Base-by-base conservation (phyloP, 129 eudicot species). In the Glebionis coronaria region DNA sequence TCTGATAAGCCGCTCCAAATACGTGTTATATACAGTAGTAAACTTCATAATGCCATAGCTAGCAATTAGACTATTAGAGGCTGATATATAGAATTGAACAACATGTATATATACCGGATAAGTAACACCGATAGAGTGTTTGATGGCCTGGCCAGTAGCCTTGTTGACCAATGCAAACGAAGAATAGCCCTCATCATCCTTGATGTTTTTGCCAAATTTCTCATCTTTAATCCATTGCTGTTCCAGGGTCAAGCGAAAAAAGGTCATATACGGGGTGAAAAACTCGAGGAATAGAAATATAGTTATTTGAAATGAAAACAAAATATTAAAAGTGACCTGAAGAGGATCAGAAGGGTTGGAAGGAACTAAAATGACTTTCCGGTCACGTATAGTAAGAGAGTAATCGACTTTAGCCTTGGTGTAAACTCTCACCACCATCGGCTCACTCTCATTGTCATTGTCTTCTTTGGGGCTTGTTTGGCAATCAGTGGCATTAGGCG, bases 121-220 rank as follows among this genome's bases (percentile, higher is more conserved):
- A 47, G 78, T 64, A 16, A 88, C 84, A 18, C 95, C 87, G 61
- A 78, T 44, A 5, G 96, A 82, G 80, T 88, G 96, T 71, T 85
- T 88, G 67, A 88, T 16, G 54, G 85, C 96, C 76, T 68, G 84
- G 8, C 96, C 88, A 55, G 87, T 80, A 18, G 83, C 89, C 73
- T 88, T 80, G 42, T 88, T 88, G 21, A 88, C 69, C 78, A 88
- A 63, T 38, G 87, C 73, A 82, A 88, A 88, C 52, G 83, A 58
- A 50, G 11, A 86, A 85, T 40, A 82, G 0, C 87, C 87, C n/a
- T 88, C 79, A 78, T 85, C 88, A 50, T 58, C 63, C 19, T 27
- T 57, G 8, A 57, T 16, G 29, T 58, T 5, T 12, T 11, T 58
- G 44, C 63, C 63, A 27, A 58, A 58, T 58, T 25, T 58, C 63